phyloP scores from a whole-genome alignment of 768 basidiomycete genomes.

The Kwoniella dejecticola region DNA sequence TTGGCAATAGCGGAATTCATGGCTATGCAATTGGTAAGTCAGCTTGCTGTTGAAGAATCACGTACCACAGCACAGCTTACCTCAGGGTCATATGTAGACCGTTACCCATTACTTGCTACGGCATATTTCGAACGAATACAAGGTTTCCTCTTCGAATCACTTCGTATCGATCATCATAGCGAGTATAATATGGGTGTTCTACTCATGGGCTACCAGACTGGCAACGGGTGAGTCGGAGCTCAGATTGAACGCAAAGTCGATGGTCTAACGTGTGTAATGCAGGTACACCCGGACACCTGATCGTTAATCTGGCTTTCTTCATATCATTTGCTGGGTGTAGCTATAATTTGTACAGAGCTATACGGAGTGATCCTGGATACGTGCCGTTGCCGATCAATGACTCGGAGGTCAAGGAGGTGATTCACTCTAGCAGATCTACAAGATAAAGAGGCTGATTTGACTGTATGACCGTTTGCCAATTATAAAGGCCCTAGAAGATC shows the following conservation, averaged over 20 bases:
- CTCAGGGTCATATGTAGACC: slow-evolving; percentile 5
- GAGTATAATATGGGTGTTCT: slow-evolving; percentile 83
- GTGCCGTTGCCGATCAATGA: slow-evolving; percentile 80
- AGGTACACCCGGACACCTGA: slow-evolving; percentile 77
- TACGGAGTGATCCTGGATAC: slow-evolving; percentile 84
- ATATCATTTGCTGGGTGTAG: slow-evolving; percentile 69
- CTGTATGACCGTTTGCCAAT: no score
- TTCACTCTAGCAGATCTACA: no score
- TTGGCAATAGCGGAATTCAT: slow-evolving; percentile 85
- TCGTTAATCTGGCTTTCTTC: slow-evolving; percentile 76
- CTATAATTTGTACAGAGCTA: slow-evolving; percentile 88
- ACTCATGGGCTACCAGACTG: slow-evolving; percentile 76
- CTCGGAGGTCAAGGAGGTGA: slow-evolving; percentile 80
- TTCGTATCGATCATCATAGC: slow-evolving; percentile 86
- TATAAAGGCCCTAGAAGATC: slow-evolving; percentile 85
- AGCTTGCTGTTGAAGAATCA: neutral
- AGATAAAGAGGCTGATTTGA: neutral
- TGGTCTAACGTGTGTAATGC: slow-evolving; percentile 1
- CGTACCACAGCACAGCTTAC: neutral
- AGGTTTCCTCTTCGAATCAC: slow-evolving; percentile 83
- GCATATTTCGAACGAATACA: slow-evolving; percentile 82
- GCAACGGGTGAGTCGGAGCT: slow-evolving; percentile 64
- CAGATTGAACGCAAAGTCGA: no score
- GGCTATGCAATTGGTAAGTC: slow-evolving; percentile 85
- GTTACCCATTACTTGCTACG: slow-evolving; percentile 57